phyloP scores from a whole-genome alignment of 192 early-diverging fungal genomes.

The Podila horticola region DNA sequence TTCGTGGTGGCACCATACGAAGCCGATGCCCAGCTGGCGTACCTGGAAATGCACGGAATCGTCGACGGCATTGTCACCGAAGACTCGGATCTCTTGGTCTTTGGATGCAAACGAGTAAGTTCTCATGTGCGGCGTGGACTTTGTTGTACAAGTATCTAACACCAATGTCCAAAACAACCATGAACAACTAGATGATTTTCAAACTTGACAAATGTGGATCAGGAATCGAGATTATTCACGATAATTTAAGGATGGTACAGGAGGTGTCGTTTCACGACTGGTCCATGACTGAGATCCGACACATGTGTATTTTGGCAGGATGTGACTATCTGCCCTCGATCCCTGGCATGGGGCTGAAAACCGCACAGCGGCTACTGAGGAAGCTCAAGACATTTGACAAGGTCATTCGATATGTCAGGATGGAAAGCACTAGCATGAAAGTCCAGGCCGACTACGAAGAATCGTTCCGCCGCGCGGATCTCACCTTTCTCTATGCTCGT shows the following conservation, averaged over 20 bases:
- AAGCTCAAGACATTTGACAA: constrained; percentile 56
- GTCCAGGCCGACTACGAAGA: constrained; percentile 76
- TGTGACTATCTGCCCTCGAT: constrained; percentile 94
- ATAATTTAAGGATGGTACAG: constrained; percentile 57
- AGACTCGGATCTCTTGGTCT: constrained; percentile 95
- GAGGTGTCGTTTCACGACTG: constrained; percentile 68
- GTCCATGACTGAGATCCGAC: constrained; percentile 71
- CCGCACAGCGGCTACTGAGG: constrained; percentile 68
- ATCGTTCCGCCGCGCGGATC: constrained; percentile 78
- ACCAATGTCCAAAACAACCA: no score
- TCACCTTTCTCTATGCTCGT: constrained; percentile 89
- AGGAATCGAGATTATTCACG: constrained; percentile 69
- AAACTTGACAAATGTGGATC: constrained; percentile 84
- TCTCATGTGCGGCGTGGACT: no score
- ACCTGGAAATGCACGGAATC: constrained; percentile 71
- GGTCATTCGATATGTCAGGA: constrained; percentile 27
- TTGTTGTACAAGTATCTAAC: neutral
- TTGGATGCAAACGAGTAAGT: constrained; percentile 81
- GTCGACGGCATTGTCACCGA: constrained; percentile 90
- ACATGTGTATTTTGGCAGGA: constrained; percentile 97
- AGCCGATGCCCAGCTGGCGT: constrained; percentile 96
- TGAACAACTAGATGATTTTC: constrained; percentile 67
- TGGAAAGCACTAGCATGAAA: constrained; percentile 27
- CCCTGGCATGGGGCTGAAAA: constrained; percentile 88
- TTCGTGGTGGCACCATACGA: constrained; percentile 96